A percentile compares a stretch with the other conserved stretches of the same genome.
These are phyloP conservation scores for Globisporangium middletonii DNA, from an alignment of 352 stramenopile genomes.

Conservation along the genomic window DNA sequence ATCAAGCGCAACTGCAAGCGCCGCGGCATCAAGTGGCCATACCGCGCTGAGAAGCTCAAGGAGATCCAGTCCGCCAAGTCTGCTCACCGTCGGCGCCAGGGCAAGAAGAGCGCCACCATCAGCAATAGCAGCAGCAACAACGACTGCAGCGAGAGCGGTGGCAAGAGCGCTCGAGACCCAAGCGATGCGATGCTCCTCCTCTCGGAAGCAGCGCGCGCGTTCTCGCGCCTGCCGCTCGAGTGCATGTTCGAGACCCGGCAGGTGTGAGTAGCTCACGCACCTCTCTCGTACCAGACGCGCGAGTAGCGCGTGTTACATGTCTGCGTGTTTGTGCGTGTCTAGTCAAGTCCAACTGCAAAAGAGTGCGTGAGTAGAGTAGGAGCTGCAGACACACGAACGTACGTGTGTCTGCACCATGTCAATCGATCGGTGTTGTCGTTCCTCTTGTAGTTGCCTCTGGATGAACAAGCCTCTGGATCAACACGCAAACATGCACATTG, in stretches of 20 bases:
- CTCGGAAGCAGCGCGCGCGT: constrained; percentile 33
- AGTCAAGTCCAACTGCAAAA: not conserved
- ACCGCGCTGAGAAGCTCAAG: constrained; percentile 47
- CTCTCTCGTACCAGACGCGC: too few species aligned
- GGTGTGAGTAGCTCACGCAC: not conserved
- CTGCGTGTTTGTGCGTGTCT: not conserved
- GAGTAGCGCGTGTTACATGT: not conserved
- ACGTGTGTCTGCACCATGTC: not conserved
- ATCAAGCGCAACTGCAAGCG: constrained; percentile 58
- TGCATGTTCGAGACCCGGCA: constrained; percentile 17
- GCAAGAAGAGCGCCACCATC: constrained; percentile 16
- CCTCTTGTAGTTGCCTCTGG: not conserved
- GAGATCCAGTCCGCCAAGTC: constrained; percentile 21
- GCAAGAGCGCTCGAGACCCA: not conserved
- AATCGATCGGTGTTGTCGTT: not conserved
- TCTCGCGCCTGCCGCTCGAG: constrained; percentile 31
- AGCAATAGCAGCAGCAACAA: constrained; percentile 10
- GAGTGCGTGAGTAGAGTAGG: not conserved
- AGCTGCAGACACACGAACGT: not conserved
- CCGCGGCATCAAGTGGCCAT: constrained; percentile 52
- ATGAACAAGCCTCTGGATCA: too few species aligned
- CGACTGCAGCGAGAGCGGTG: constrained; percentile 2
- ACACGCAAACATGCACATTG: not conserved
- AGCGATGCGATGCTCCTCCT: constrained; percentile 12
- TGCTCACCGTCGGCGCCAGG: not conserved